These are phyloP conservation scores for Podaxis mareebaensis DNA, from an alignment of 768 basidiomycete genomes.

Conservation along the genomic window DNA sequence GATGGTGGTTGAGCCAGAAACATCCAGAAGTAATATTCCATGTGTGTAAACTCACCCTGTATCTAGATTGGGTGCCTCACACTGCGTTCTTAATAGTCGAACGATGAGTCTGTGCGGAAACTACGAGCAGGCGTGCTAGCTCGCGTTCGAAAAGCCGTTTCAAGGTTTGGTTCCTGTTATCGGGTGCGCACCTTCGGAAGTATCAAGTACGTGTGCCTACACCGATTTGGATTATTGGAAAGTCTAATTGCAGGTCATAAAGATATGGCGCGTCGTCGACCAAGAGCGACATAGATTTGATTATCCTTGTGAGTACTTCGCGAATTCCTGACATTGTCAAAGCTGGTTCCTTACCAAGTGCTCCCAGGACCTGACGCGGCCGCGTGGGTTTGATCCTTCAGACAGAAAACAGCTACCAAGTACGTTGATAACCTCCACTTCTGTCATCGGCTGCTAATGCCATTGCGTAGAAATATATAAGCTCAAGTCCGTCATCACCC, in stretches of 20 bases:
- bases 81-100: neutral
- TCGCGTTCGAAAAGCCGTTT: constrained; percentile 27
- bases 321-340: neutral
- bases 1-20: neutral
- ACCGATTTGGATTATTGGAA: neutral
- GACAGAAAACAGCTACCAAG: constrained; percentile 10
- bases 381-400: constrained; percentile 20
- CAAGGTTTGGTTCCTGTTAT: constrained; percentile 33
- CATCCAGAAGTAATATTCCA: neutral
- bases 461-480: constrained; percentile 29
- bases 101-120: neutral
- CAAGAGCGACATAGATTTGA: constrained; percentile 52
- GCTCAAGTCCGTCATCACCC: constrained; percentile 21
- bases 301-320: constrained; percentile 43
- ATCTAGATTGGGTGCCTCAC: neutral
- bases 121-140: neutral
- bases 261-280: constrained; percentile 43
- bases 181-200: constrained; percentile 48
- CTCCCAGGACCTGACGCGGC: constrained; percentile 26
- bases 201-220: constrained; percentile 27
- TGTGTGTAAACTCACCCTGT: neutral
- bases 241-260: neutral
- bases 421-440: neutral
- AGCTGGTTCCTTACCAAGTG: neutral
- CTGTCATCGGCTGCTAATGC: neutral